Evolutionary conservation across 192 early-diverging fungal species (phyloP).

Genomic region (Mortierella claussenii): DNA sequence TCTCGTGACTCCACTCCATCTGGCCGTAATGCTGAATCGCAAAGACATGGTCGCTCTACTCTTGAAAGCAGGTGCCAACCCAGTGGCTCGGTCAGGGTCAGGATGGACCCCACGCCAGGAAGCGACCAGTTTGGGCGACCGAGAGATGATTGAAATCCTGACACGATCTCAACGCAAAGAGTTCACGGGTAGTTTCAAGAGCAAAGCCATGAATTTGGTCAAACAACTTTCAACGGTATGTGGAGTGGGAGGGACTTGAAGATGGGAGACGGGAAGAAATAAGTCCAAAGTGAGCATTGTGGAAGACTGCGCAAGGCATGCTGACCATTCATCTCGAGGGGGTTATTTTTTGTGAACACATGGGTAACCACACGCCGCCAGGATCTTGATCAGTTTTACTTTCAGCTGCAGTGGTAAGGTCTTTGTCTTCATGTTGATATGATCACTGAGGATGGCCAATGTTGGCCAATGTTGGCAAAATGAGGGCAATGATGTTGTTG

Average conservation of each 20-base stretch:
- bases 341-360: no score
- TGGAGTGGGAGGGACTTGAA: no score
- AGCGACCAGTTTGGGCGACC: conserved; percentile 34
- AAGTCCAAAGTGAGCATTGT: not conserved
- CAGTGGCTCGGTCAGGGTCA: conserved; percentile 39
- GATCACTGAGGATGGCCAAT: no score
- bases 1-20: conserved; percentile 38
- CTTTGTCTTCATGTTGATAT: no score
- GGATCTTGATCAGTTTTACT: conserved; percentile 53
- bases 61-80: conserved; percentile 42
- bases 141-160: conserved; percentile 41
- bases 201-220: conserved; percentile 44
- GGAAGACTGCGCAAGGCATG: no score
- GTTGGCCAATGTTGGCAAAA: no score
- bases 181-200: conserved; percentile 42
- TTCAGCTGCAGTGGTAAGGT: conserved; percentile 49
- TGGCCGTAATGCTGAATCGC: conserved; percentile 49
- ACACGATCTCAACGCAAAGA: conserved; percentile 40
- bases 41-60: conserved; percentile 33
- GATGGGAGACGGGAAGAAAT: not conserved
- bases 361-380: conserved; percentile 9
- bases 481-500: no score
- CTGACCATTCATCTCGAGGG: no score
- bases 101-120: conserved; percentile 49
- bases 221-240: conserved; percentile 38